phyloP scores from a whole-genome alignment of 257 asterid genomes.

The Phtheirospermum japonicum region DNA sequence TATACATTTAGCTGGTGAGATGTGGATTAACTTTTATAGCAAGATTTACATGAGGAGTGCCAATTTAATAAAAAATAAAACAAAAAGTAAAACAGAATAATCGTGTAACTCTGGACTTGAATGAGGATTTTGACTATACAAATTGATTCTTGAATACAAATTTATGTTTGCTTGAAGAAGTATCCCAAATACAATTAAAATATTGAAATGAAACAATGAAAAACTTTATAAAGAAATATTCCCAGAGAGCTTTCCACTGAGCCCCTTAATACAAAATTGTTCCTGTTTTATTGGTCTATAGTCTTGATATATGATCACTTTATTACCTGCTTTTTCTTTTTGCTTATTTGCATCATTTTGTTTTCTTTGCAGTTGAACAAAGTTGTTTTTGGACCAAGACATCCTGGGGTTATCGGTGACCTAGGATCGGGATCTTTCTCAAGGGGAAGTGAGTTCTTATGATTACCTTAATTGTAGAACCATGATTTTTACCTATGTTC shows the following conservation, averaged over 20 bases:
- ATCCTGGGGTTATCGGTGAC: constrained; percentile 90
- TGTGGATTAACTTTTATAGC: not conserved
- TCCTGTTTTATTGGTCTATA: constrained; percentile 1
- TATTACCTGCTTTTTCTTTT: constrained; percentile 8
- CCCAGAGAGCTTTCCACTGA: not conserved
- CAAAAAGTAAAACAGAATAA: not conserved
- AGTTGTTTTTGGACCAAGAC: constrained; percentile 82
- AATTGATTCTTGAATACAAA: constrained; percentile 13
- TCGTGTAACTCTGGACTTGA: not conserved
- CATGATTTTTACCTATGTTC: constrained; percentile 6
- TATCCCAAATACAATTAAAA: not conserved
- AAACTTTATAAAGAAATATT: not conserved
- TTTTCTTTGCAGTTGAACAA: constrained; percentile 66
- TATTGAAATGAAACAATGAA: not conserved
- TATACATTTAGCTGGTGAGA: constrained; percentile 16
- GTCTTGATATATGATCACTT: constrained; percentile 10
- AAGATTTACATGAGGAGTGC: not conserved
- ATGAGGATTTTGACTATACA: constrained; percentile 1
- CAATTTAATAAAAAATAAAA: not conserved
- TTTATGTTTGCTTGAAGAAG: constrained; percentile 6
- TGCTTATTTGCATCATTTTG: not conserved
- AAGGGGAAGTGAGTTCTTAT: constrained; percentile 71
- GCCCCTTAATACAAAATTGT: not conserved
- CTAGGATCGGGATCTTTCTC: constrained; percentile 91
- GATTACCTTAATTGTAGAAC: no score